A percentile compares a stretch with the other conserved stretches of the same genome.
These are phyloP conservation scores for Monosporascus ibericus DNA, from an alignment of 2,329 filamentous ascomycete genomes.

Conservation along the genomic window DNA sequence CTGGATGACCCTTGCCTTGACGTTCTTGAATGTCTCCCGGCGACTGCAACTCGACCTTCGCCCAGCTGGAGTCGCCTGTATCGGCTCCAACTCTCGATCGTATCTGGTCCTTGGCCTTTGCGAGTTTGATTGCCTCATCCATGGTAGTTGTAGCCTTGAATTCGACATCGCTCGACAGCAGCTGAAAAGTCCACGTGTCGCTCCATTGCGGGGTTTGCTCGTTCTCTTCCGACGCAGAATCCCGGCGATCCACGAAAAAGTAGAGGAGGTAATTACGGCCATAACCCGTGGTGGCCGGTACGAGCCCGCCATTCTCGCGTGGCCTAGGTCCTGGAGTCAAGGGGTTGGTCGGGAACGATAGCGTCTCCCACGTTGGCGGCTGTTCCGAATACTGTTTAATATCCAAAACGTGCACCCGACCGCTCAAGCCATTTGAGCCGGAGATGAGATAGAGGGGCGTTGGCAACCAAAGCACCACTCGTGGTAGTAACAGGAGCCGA, in stretches of 20 bases:
- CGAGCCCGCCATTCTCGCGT: slow-evolving; percentile 35
- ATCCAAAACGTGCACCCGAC: slow-evolving; percentile 29
- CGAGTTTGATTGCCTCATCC: slow-evolving; percentile 34
- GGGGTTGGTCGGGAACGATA: slow-evolving; percentile 31
- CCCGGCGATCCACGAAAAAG: slow-evolving; percentile 36
- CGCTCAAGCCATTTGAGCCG: slow-evolving; percentile 26
- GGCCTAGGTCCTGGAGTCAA: slow-evolving; percentile 33
- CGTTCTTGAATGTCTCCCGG: slow-evolving; percentile 33
- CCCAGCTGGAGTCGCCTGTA: slow-evolving; percentile 43
- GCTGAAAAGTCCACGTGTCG: slow-evolving; percentile 48
- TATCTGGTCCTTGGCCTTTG: slow-evolving; percentile 44
- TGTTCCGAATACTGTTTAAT: slow-evolving; percentile 24
- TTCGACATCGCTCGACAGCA: slow-evolving; percentile 30
- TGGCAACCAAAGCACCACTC: slow-evolving; percentile 36
- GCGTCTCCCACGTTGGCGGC: slow-evolving; percentile 31
- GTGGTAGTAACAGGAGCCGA: slow-evolving; percentile 31
- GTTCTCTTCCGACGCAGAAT: slow-evolving; percentile 9
- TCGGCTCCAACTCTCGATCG: slow-evolving; percentile 34
- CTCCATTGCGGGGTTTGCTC: slow-evolving; percentile 20
- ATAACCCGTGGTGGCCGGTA: slow-evolving; percentile 43
- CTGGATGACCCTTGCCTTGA: slow-evolving; percentile 36
- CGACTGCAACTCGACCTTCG: slow-evolving; percentile 40
- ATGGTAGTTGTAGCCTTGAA: slow-evolving; percentile 13
- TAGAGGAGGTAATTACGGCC: slow-evolving; percentile 47
- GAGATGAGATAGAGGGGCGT: slow-evolving; percentile 41